Conservation (phyloP, 164 flowering plant genomes). For the Brasenia schreberi region DNA sequence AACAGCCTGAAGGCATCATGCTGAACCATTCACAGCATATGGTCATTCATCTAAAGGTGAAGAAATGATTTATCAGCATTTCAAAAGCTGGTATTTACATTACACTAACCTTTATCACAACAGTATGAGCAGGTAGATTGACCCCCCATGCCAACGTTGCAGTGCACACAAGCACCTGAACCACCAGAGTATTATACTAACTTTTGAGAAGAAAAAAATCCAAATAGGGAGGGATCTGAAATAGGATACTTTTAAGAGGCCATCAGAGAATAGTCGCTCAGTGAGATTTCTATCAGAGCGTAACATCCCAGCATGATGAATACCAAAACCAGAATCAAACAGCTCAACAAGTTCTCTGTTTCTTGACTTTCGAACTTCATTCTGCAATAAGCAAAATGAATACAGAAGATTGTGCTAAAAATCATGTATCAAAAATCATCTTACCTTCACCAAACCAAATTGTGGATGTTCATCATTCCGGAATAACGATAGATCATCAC, state of each 20-base stretch:
- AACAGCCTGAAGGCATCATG: too few relatives aligned
- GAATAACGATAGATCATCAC: conserved; percentile 54
- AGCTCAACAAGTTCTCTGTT: conserved; percentile 74
- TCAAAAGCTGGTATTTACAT: too few relatives aligned
- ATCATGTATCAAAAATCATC: conserved; percentile 1
- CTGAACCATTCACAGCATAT: too few relatives aligned
- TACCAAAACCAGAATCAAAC: conserved; percentile 72
- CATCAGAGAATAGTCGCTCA: conserved; percentile 89
- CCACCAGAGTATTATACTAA: neutral
- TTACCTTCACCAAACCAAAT: conserved; percentile 49
- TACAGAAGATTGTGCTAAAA: neutral
- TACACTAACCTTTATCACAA: conserved; percentile 78
- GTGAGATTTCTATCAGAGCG: conserved; percentile 91
- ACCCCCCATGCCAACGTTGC: conserved; percentile 99
- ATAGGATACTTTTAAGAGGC: conserved; percentile 58
- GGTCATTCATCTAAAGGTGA: too few relatives aligned
- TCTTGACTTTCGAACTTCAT: conserved; percentile 82
- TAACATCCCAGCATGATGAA: conserved; percentile 99
- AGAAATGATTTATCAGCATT: too few relatives aligned
- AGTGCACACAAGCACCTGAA: conserved; percentile 96
- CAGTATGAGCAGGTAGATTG: conserved; percentile 98
- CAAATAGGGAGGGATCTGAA: neutral
- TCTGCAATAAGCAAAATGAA: conserved; percentile 36
- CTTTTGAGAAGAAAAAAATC: neutral
- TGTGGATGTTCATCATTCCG: conserved; percentile 64